Evolutionary conservation across 106 monocot genomes (phyloP).

Genomic region (Apostasia shenzhenica): DNA sequence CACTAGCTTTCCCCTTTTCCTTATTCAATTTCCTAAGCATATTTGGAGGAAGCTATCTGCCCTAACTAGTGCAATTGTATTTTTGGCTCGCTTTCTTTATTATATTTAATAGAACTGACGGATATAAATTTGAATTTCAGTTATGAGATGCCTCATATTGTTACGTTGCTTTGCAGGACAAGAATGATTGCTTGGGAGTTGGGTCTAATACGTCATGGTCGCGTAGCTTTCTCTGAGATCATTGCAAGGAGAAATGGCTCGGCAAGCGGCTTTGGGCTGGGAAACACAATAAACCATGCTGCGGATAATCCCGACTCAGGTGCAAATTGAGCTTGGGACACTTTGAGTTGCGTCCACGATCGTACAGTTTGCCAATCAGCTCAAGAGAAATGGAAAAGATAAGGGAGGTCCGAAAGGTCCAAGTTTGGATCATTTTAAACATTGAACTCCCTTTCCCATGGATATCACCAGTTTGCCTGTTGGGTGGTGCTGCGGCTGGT

Average conservation of each 20-base stretch:
- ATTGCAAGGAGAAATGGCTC: constrained; percentile 63
- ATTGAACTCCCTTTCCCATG: constrained; percentile 49
- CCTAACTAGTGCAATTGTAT: too few species aligned
- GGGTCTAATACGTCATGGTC: constrained; percentile 71
- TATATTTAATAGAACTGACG: too few species aligned
- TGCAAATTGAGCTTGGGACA: constrained; percentile 82
- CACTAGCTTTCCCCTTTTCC: too few species aligned
- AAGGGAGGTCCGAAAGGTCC: constrained; percentile 27
- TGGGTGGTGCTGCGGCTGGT: constrained; percentile 93
- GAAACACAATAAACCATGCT: constrained; percentile 90
- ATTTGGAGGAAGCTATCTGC: too few species aligned
- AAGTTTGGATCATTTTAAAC: constrained; percentile 35
- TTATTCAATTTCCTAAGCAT: too few species aligned
- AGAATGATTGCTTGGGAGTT: constrained; percentile 94
- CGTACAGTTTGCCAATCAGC: constrained; percentile 38
- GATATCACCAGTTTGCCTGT: constrained; percentile 80
- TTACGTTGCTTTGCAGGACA: constrained; percentile 46
- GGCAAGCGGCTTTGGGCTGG: constrained; percentile 93
- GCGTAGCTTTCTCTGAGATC: constrained; percentile 74
- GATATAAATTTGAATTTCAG: too few species aligned
- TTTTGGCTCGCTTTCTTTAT: too few species aligned
- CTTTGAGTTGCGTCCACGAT: constrained; percentile 77
- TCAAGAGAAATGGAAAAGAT: constrained; percentile 51
- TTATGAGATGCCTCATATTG: not conserved
- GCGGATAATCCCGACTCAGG: constrained; percentile 85